Evolutionary conservation across 2,329 filamentous ascomycete species (phyloP).

Genomic region (Ophiostoma angusticollis): DNA sequence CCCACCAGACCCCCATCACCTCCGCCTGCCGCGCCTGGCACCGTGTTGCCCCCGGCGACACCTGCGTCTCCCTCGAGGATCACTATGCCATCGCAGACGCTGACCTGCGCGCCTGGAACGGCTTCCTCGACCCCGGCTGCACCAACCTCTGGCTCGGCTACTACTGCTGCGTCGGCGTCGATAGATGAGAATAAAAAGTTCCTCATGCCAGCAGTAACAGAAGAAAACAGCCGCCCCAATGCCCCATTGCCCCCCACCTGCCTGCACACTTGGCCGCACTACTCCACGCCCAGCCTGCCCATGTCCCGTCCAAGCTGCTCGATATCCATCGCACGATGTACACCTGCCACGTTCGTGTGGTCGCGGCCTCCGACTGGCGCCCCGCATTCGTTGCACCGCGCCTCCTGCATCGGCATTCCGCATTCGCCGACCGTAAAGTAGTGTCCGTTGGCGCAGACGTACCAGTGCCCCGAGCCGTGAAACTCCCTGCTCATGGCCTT

Average conservation of each 20-base stretch:
- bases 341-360: constrained; percentile 38
- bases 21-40: constrained; percentile 20
- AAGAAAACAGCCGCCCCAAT: too few relatives aligned
- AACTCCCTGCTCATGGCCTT: constrained; percentile 39
- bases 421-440: constrained; percentile 54
- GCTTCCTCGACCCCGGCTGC: constrained; percentile 10
- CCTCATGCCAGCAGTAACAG: too few relatives aligned
- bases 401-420: constrained; percentile 49
- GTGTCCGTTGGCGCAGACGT: constrained; percentile 43
- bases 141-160: constrained; percentile 14
- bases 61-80: constrained; percentile 15
- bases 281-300: not conserved
- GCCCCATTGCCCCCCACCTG: too few relatives aligned
- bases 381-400: constrained; percentile 51
- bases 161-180: constrained; percentile 13
- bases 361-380: constrained; percentile 40
- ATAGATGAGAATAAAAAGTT: not conserved
- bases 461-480: constrained; percentile 47
- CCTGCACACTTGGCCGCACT: too few relatives aligned
- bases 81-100: constrained; percentile 6
- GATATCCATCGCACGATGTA: constrained; percentile 35
- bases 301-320: constrained; percentile 22
- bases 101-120: constrained; percentile 14
- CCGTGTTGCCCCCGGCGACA: constrained; percentile 19
- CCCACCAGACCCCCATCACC: constrained; percentile 2